phyloP scores from a whole-genome alignment of 225 moss, liverwort and hornwort species.

The Polytrichum formosum region DNA sequence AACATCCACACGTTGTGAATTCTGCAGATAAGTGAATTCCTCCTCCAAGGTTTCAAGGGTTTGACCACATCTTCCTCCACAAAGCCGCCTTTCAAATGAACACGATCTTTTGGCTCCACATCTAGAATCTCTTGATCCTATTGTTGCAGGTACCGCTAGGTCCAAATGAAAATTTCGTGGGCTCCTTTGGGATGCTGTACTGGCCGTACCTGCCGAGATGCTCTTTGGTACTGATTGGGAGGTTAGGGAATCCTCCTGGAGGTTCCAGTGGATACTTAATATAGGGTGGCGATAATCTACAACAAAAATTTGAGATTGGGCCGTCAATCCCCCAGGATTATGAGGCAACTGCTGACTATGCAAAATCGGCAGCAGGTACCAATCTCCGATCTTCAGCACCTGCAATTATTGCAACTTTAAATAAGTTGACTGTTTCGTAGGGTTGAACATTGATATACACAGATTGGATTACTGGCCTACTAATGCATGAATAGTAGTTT shows the following conservation, averaged over 20 bases:
- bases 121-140: too few relatives aligned
- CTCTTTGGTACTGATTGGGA: too few relatives aligned
- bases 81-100: too few relatives aligned
- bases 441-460: too few relatives aligned
- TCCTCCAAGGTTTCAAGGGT: constrained; percentile 12
- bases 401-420: constrained; percentile 8
- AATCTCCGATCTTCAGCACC: constrained; percentile 45
- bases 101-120: too few relatives aligned
- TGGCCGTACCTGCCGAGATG: background rate
- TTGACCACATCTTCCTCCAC: too few relatives aligned
- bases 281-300: constrained; percentile 29
- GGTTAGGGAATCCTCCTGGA: constrained; percentile 1
- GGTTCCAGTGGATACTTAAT: constrained; percentile 43
- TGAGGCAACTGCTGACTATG: constrained; percentile 10
- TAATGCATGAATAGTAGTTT: too few relatives aligned
- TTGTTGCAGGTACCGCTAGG: too few relatives aligned
- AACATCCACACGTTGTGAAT: constrained; percentile 42
- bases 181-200: background rate
- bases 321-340: constrained; percentile 13
- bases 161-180: constrained; percentile 5
- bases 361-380: constrained; percentile 38
- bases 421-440: too few relatives aligned
- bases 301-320: constrained; percentile 15
- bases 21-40: constrained; percentile 3
- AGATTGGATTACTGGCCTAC: too few relatives aligned